Evolutionary conservation across 345 rosid genomes (phyloP), one percentile per base, ranked within the genome.

Genomic region (Cochlearia excelsa): DNA sequence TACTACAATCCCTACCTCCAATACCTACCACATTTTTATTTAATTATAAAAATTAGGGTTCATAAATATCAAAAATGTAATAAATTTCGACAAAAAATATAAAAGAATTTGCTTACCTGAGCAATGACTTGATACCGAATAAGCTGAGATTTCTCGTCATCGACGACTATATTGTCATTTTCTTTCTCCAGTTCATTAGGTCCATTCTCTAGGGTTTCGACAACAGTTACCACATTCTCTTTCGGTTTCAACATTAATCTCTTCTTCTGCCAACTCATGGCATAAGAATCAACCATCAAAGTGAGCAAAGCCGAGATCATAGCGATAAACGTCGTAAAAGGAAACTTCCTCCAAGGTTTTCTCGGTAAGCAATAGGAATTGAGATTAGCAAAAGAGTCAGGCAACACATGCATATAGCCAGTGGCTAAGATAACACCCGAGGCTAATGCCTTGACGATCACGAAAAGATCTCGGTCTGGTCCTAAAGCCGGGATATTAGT

Each of bases 351-450:
- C 81, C 79, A 81, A 0, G 79, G 80, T 1, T 71, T 23, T 4
- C 23, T 31, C 0, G 74, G 79, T 66, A 74, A 74, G 48, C 77
- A 81, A 8, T 2, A 10, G 0, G 77, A 78, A 26, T 3, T 53
- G 54, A 81, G 59, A 59, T 53, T 8, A 0, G 8, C 39, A 7
- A 68, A 65, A 6, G 82, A 68, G 54, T 75, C 79, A 2, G 80
- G 79, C 30, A 81, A 59, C 6, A 78, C 80, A 50, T 81, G 85
- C 79, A 76, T 78, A 45, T 74, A 81, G 3, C 79, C 77, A 0
- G 80, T 76, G 0, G 82, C 82, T 4, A 81, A 48, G 2, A 78
- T 78, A 30, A 81, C 80, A 0, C 82, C 82, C 0, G 78, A 74
- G 41, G 83, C 76, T 7, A 79, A 71, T 0, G 71, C 71, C 47